Evolutionary conservation across 2,329 filamentous ascomycete species (phyloP), one percentile per base, ranked within the genome.

Genomic region (Colletotrichum sojae): DNA sequence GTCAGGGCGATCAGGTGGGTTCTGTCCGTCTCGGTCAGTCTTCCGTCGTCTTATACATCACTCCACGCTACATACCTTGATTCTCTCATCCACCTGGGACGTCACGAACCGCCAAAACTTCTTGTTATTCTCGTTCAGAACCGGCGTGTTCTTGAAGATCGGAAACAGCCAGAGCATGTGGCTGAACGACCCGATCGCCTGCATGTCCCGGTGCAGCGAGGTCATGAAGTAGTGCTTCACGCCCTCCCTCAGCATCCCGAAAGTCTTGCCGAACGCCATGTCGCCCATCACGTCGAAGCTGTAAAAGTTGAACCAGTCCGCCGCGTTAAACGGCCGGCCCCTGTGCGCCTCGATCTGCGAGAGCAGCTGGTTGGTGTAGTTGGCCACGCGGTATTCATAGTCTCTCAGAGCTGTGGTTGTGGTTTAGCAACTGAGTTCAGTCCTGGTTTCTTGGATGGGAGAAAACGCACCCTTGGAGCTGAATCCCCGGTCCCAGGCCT

Each of bases 241-340:
- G 4, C 75, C 76, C 1, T 72, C 67, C 27, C 63, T 69, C 15
- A 83, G 72, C 79, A 80, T 79, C 10, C 77, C 71, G 53, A 81
- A 83, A 5, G 75, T 73, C 36, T 76, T 74, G 1, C 78, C 79
- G 52, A 83, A 83, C 5, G 78, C 81, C 45, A 83, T 72, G 55
- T 83, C 79, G 2, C 79, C 81, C 81, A 83, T 82, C 5, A 82
- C 75, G 20, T 82, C 81, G 46, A 81, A 82, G 70, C 76, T 76
- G 58, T 78, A 80, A 52, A 79, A 79, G 61, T 76, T 78, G 66
- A 79, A 78, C 76, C 77, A 79, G 4, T 73, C 68, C 0, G 78
- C 73, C 4, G 75, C 73, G 46, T 83, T 72, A 5, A 81, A 62
- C 0, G 73, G 63, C 6, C 61, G 58, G 1, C 75, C 75, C 10